Conservation (phyloP, 805 yeast species). For the Scheffersomyces spartinae region DNA sequence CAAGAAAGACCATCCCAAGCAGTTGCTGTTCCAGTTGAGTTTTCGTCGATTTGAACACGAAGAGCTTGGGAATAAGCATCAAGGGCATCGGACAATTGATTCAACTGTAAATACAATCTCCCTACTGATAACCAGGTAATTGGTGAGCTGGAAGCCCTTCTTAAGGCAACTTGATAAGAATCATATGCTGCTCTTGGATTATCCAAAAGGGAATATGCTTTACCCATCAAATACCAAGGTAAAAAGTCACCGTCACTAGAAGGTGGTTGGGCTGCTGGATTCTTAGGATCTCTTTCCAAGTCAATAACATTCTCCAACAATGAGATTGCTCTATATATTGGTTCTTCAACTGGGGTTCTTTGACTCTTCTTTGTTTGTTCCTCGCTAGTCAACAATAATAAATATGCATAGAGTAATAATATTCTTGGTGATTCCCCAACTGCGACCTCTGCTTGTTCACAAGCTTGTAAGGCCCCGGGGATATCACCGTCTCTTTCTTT, state of each 20-base stretch:
- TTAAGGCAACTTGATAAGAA: conserved; percentile 41
- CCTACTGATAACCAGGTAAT: conserved; percentile 62
- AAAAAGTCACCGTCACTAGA: conserved; percentile 35
- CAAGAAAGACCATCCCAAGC: conserved; percentile 59
- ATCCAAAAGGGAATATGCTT: conserved; percentile 35
- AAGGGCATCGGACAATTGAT: conserved; percentile 53
- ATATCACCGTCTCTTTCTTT: conserved; percentile 41
- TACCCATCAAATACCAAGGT: conserved; percentile 47
- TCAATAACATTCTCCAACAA: conserved; percentile 22
- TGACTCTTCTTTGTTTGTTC: conserved; percentile 6
- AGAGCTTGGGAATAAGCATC: conserved; percentile 61
- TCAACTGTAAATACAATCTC: conserved; percentile 42
- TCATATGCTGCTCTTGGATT: conserved; percentile 43
- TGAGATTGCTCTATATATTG: conserved; percentile 26
- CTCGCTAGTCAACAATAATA: conserved; percentile 25
- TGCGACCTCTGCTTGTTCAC: conserved; percentile 35
- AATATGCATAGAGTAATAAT: conserved; percentile 37
- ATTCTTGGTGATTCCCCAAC: conserved; percentile 35
- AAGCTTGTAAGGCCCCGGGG: conserved; percentile 35
- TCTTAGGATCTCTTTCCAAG: conserved; percentile 8
- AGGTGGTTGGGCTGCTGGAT: conserved; percentile 7
- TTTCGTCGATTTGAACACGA: conserved; percentile 36
- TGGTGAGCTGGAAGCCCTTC: conserved; percentile 42
- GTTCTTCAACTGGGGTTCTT: conserved; percentile 16
- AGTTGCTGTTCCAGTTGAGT: conserved; percentile 36